phyloP scores from a whole-genome alignment of 208 protist species.

The Leishmania gerbilli region DNA sequence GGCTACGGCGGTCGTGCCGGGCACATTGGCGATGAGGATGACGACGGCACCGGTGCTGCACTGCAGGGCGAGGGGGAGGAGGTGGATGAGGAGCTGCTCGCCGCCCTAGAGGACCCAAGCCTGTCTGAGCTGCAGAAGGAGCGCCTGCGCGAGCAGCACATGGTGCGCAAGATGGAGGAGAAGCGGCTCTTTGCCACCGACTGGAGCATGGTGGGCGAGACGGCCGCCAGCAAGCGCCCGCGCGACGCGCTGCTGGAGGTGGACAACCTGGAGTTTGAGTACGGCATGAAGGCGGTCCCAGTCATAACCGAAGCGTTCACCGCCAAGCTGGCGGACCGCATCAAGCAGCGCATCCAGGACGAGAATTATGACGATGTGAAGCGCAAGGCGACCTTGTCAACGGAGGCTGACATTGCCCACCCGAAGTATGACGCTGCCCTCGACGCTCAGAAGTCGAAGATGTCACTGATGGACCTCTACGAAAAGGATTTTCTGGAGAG shows the following conservation, averaged over 20 bases:
- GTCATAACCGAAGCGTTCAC: conserved; percentile 88
- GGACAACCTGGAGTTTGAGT: conserved; percentile 85
- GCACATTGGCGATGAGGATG: conserved; percentile 25
- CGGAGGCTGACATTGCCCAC: conserved; percentile 65
- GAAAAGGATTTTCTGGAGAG: conserved; percentile 92
- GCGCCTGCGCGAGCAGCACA: conserved; percentile 65
- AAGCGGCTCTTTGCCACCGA: conserved; percentile 71
- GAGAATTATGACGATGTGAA: conserved; percentile 84
- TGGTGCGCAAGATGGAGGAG: conserved; percentile 76
- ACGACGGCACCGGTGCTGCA: background rate
- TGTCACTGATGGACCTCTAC: conserved; percentile 92
- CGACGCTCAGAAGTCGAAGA: conserved; percentile 88
- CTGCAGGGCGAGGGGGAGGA: conserved; percentile 24
- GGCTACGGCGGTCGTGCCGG: conserved; percentile 23
- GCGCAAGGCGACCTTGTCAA: conserved; percentile 46
- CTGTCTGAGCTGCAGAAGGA: conserved; percentile 78
- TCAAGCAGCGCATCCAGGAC: conserved; percentile 82
- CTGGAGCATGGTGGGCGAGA: conserved; percentile 89
- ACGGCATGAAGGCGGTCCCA: conserved; percentile 86
- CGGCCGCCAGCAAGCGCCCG: conserved; percentile 66
- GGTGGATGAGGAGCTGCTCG: conserved; percentile 67
- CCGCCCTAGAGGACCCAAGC: conserved; percentile 58
- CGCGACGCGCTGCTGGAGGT: conserved; percentile 86
- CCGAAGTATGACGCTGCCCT: conserved; percentile 57
- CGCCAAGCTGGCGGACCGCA: conserved; percentile 86